Evolutionary conservation across 2,329 filamentous ascomycete species (phyloP).

Genomic region (Aureobasidium mangrovei): DNA sequence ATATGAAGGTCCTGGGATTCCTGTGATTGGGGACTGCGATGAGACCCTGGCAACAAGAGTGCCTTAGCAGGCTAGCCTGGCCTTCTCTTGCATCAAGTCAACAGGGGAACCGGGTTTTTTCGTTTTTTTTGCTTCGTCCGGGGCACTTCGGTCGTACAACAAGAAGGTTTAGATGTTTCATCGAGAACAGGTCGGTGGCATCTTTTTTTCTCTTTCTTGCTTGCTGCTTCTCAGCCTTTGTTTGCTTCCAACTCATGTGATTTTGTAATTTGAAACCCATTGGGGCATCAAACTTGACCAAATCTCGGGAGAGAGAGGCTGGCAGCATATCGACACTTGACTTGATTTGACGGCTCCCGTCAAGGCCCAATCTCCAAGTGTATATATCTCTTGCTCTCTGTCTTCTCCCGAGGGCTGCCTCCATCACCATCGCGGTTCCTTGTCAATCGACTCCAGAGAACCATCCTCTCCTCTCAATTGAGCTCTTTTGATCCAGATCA

Average conservation of each 20-base stretch:
- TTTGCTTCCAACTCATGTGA: conserved; percentile 1
- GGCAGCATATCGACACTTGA: neutral
- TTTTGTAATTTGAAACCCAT: neutral
- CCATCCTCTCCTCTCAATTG: neutral
- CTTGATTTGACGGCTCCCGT: too few species aligned
- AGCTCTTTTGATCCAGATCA: neutral
- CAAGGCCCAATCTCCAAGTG: neutral
- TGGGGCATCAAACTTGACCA: conserved; percentile 2
- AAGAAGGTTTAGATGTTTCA: conserved; percentile 2
- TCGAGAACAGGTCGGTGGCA: conserved; percentile 4
- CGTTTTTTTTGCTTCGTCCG: conserved; percentile 1
- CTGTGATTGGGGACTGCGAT: neutral
- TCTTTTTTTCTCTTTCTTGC: neutral
- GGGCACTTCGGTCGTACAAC: conserved; percentile 9
- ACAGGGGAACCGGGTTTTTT: neutral
- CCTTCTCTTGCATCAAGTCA: neutral
- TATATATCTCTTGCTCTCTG: neutral
- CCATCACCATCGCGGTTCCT: neutral
- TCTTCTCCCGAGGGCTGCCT: neutral
- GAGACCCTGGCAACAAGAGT: neutral
- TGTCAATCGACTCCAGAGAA: neutral
- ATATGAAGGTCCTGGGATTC: neutral
- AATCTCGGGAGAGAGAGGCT: conserved; percentile 1
- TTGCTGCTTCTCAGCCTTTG: neutral
- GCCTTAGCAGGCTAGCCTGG: neutral